Base-by-base conservation (phyloP, 352 stramenopile species). In the Phytophthora palmivora region DNA sequence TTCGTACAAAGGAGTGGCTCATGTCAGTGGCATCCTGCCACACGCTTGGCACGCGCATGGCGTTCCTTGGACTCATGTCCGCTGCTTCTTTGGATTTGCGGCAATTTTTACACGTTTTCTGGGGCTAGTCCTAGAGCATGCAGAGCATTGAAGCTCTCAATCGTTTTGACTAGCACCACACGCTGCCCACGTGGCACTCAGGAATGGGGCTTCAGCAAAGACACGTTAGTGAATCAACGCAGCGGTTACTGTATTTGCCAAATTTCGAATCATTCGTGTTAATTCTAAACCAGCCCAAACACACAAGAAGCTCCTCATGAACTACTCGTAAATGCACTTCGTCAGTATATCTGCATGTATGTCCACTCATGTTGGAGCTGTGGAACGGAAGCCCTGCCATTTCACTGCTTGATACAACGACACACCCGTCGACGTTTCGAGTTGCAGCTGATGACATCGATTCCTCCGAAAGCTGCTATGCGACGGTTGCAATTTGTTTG, bases 401-500 rank as follows among this genome's bases (percentile, higher is more conserved):
- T 53, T n/a, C 24, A n/a, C n/a, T 38, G 18, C 12, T 42, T 30
- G 14, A 19, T 41, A n/a, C 45, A 37, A 52, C 21, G 44, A 39
- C n/a, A 30, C 48, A 43, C 48, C 26, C 41, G 55, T 67, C 52
- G 39, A 63, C 45, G 28, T 45, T 56, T 70, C 46, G 28, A 51
- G 50, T 48, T 37, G 36, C 16, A 37, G 45, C 18, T 34, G 16
- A 51, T 58, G 44, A 63, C 56, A 45, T 63, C 49, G 28, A 58
- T 48, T 39, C 58, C 63, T 11, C n/a, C 28, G 19, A 57, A 44
- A 63, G 2, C 21, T 24, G 24, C 16, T 68, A 56, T 58, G 39
- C 21, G 47, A 53, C 19, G 12, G 7, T 24, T 18, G 9, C 24
- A 43, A 73, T 73, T 15, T 14, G 24, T 32, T 72, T 67, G 9